A percentile compares a stretch with the other conserved stretches of the same genome.
phyloP scores from a whole-genome alignment of 345 rosid genomes.

The Eucalyptus urophylla region DNA sequence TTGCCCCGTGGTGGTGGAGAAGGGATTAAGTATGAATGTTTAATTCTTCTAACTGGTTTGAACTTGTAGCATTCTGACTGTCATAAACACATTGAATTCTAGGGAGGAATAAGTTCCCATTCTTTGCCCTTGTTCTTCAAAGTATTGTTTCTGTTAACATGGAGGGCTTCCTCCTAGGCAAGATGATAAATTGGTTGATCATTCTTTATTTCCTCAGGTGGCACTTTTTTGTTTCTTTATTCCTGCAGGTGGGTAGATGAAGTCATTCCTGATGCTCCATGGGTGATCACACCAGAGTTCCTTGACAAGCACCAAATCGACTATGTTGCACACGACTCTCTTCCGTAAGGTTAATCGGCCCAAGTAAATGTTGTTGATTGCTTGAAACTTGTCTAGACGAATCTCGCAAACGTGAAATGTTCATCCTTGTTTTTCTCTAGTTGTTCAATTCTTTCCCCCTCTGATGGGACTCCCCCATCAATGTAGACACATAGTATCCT shows the following conservation, averaged over 20 bases:
- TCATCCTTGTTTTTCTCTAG: neutral
- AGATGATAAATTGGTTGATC: neutral
- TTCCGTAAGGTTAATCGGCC: constrained; percentile 43
- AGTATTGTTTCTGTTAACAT: neutral
- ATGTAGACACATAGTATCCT: neutral
- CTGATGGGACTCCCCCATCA: neutral
- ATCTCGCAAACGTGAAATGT: neutral
- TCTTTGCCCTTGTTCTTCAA: neutral
- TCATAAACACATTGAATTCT: neutral
- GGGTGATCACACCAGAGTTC: constrained; percentile 84
- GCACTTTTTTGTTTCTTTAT: neutral
- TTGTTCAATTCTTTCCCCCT: neutral
- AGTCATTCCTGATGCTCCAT: constrained; percentile 86
- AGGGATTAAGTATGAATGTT: neutral
- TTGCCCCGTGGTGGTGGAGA: neutral
- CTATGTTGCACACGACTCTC: constrained; percentile 83
- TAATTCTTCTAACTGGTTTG: neutral
- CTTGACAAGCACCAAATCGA: constrained; percentile 68
- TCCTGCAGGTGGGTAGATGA: constrained; percentile 89
- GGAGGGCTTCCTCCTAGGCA: neutral
- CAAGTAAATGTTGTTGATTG: neutral
- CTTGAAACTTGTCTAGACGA: neutral
- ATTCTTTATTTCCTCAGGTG: neutral
- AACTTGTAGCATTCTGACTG: neutral
- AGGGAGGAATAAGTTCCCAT: neutral